Conservation (phyloP, 148 eudicot genomes). For the Limonium bicolor region DNA sequence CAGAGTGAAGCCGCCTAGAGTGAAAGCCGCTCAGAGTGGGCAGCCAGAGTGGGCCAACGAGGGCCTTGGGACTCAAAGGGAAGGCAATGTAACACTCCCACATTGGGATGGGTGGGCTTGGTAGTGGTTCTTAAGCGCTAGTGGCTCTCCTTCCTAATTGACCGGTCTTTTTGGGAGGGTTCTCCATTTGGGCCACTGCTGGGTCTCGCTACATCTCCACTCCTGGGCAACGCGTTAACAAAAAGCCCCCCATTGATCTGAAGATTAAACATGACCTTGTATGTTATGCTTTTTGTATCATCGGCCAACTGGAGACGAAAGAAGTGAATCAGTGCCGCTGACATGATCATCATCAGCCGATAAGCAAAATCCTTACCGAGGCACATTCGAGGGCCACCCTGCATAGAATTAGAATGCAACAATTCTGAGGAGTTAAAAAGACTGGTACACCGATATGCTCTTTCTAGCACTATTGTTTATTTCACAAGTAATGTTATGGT, state of each 20-base stretch:
- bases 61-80: no score
- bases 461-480: not conserved
- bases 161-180: no score
- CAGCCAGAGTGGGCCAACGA: no score
- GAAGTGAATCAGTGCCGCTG: constrained; percentile 4
- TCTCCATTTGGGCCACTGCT: no score
- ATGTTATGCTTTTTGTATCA: constrained; percentile 6
- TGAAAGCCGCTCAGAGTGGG: no score
- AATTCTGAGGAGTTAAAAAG: not conserved
- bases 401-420: not conserved
- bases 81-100: no score
- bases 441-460: not conserved
- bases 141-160: no score
- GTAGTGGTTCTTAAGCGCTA: no score
- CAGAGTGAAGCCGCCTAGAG: no score
- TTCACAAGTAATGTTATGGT: not conserved
- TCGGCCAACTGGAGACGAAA: constrained; percentile 7
- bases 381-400: constrained; percentile 54
- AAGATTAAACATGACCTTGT: constrained; percentile 12
- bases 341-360: constrained; percentile 14
- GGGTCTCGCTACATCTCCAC: no score
- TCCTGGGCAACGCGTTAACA: no score
- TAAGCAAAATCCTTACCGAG: constrained; percentile 60
- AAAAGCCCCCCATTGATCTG: constrained; percentile 12
- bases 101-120: no score